Conservation (phyloP, 306 rosid genomes). For the Mimosa pudica region DNA sequence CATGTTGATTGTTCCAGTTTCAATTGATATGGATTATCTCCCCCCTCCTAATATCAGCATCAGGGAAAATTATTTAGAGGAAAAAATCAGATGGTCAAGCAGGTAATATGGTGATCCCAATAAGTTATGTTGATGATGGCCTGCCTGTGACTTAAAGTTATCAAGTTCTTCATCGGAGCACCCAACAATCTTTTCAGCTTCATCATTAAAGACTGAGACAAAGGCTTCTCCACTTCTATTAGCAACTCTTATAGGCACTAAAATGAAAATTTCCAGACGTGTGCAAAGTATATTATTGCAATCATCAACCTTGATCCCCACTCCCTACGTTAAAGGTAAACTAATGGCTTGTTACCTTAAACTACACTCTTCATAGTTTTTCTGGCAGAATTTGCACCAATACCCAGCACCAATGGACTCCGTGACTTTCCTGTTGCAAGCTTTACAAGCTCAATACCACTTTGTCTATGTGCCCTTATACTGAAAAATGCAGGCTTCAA, state of each 20-base stretch:
- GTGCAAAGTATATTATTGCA: background rate
- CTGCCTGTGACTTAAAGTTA: slow-evolving; percentile 65
- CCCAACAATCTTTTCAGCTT: slow-evolving; percentile 78
- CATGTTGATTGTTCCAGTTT: slow-evolving; percentile 81
- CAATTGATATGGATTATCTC: slow-evolving; percentile 50
- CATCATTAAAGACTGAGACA: slow-evolving; percentile 65
- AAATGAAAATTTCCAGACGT: background rate
- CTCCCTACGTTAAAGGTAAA: background rate
- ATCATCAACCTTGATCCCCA: background rate
- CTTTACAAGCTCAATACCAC: slow-evolving; percentile 93
- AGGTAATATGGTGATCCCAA: background rate
- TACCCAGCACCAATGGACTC: slow-evolving; percentile 70
- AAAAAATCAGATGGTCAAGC: background rate
- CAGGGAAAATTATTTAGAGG: background rate
- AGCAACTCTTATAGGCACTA: slow-evolving; percentile 40
- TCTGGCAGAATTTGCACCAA: slow-evolving; percentile 94
- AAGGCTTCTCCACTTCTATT: slow-evolving; percentile 72
- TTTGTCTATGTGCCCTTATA: slow-evolving; percentile 62
- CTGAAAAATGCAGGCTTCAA: slow-evolving; percentile 72
- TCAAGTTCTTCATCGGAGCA: slow-evolving; percentile 88
- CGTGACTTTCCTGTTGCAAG: slow-evolving; percentile 88
- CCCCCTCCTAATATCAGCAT: slow-evolving; percentile 55
- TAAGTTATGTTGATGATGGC: background rate
- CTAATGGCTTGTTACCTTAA: slow-evolving; percentile 49
- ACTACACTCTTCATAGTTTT: slow-evolving; percentile 59